Base-by-base conservation (phyloP, 164 flowering plant species). In the Dillenia turbinata region DNA sequence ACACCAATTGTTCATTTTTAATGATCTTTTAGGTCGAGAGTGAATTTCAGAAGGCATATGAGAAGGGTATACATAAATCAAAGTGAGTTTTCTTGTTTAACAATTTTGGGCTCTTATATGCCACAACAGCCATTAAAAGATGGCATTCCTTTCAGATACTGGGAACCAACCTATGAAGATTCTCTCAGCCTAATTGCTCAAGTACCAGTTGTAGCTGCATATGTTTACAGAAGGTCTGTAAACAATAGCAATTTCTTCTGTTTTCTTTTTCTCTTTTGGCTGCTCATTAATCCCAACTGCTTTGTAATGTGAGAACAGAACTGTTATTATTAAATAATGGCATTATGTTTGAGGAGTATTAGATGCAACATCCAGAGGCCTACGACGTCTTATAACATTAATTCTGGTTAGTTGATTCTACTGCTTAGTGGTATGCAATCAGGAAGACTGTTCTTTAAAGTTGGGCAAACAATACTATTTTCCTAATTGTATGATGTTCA, bases 101-200 rank as follows among this genome's bases (percentile, higher is more conserved):
- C 47, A 8, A 56, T 24, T 54, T 22, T 33, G 4, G 6, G 9
- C 15, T 10, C 26, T 61, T 54, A 14, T 14, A 13, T 40, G 44
- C 49, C 16, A 10, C 56, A 24, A 12, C 10, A 56, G 46, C 40
- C 53, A 56, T 57, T 9, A 59, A 10, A 44, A 17, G 57, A 60
- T 48, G 9, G 52, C 1, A 22, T 22, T 24, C 58, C 58, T 73
- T 76, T 15, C 67, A 95, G 99, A 80, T 92, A 71, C 64, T 95
- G 97, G 99, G 99, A 95, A 63, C 96, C 97, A 48, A 86, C 99
- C 52, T 95, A 73, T 67, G 97, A 95, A 69, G 99, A 95, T 60
- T 81, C 88, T 46, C 85, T 95, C 49, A 88, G 71, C 77, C 75
- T 95, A 78, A 92, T 95, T 78, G 99, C 99, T 71, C 92, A 78